These are phyloP conservation scores for Mycena rebaudengoi DNA, from an alignment of 768 basidiomycete species.

Conservation along the genomic window DNA sequence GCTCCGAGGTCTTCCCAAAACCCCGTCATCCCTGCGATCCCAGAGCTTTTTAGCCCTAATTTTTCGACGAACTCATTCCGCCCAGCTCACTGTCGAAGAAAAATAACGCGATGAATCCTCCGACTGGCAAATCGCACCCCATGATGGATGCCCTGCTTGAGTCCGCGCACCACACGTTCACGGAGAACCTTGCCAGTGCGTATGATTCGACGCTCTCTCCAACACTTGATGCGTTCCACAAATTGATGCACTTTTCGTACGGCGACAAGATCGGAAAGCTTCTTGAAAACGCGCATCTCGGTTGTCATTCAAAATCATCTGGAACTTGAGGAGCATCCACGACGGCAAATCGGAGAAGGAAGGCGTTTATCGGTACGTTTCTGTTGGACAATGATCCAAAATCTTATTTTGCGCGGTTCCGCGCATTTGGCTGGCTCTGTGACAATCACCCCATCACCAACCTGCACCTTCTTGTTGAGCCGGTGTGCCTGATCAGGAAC, in stretches of 20 bases:
- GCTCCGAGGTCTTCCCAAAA: slow-evolving; percentile 52
- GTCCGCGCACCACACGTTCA: slow-evolving; percentile 53
- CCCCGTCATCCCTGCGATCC: slow-evolving; percentile 62
- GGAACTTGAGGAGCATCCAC: slow-evolving; percentile 74
- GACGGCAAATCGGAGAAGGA: slow-evolving; percentile 72
- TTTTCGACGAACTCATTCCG: slow-evolving; percentile 68
- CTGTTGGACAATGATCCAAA: neutral
- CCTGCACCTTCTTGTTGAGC: slow-evolving; percentile 60
- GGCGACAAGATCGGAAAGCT: slow-evolving; percentile 37
- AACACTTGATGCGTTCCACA: slow-evolving; percentile 67
- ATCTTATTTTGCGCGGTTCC: slow-evolving; percentile 29
- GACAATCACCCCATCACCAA: slow-evolving; percentile 73
- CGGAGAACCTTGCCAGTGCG: slow-evolving; percentile 60
- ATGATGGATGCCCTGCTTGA: slow-evolving; percentile 65
- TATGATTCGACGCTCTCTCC: slow-evolving; percentile 59
- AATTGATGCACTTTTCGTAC: slow-evolving; percentile 38
- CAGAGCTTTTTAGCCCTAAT: slow-evolving; percentile 63
- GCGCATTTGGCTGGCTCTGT: slow-evolving; percentile 74
- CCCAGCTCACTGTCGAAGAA: neutral
- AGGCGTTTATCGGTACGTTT: slow-evolving; percentile 61
- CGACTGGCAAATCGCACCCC: no score
- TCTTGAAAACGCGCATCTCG: slow-evolving; percentile 41
- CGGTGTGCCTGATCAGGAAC: slow-evolving; percentile 51
- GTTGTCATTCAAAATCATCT: slow-evolving; percentile 64
- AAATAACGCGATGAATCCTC: no score